These are phyloP conservation scores for Pythium pyrilobum DNA, from an alignment of 352 stramenopile species.

Conservation along the genomic window DNA sequence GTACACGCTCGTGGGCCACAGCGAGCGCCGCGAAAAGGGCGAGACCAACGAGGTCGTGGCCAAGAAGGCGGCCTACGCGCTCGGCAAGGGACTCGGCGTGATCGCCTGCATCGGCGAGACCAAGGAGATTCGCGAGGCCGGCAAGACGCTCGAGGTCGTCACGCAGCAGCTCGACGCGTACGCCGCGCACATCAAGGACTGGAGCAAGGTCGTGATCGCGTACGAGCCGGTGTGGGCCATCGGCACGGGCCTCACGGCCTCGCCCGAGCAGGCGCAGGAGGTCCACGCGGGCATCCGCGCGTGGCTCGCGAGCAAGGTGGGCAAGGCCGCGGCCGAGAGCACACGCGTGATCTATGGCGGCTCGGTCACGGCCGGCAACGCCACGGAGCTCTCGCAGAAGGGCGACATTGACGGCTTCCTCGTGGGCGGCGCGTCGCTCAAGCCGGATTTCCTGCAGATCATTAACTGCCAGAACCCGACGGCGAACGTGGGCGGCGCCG, in stretches of 20 bases:
- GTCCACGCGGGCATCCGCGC: constrained; percentile 94
- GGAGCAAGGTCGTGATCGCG: constrained; percentile 94
- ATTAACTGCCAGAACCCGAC: constrained; percentile 89
- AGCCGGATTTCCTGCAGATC: constrained; percentile 96
- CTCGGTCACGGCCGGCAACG: constrained; percentile 92
- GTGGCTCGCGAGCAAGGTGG: constrained; percentile 92
- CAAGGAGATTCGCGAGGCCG: constrained; percentile 90
- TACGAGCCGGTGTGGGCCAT: constrained; percentile 99
- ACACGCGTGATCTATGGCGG: constrained; percentile 98
- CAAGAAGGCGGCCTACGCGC: constrained; percentile 91
- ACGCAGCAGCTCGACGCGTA: constrained; percentile 92
- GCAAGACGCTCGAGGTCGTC: constrained; percentile 93
- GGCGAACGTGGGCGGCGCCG: constrained; percentile 42
- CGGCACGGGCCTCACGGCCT: constrained; percentile 96
- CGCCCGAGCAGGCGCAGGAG: constrained; percentile 97
- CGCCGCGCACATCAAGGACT: constrained; percentile 86
- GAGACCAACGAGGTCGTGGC: constrained; percentile 92
- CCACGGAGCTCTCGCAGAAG: constrained; percentile 91
- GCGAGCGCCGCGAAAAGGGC: constrained; percentile 91
- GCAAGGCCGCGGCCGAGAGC: constrained; percentile 83
- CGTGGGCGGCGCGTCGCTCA: constrained; percentile 96
- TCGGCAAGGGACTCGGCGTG: constrained; percentile 92
- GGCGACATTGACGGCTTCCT: constrained; percentile 98
- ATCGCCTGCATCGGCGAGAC: constrained; percentile 98
- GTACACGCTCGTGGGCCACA: constrained; percentile 97